A percentile compares a stretch with the other conserved stretches of the same genome.
Evolutionary conservation across 345 rosid species (phyloP).

Genomic region (Ailanthus altissimus): DNA sequence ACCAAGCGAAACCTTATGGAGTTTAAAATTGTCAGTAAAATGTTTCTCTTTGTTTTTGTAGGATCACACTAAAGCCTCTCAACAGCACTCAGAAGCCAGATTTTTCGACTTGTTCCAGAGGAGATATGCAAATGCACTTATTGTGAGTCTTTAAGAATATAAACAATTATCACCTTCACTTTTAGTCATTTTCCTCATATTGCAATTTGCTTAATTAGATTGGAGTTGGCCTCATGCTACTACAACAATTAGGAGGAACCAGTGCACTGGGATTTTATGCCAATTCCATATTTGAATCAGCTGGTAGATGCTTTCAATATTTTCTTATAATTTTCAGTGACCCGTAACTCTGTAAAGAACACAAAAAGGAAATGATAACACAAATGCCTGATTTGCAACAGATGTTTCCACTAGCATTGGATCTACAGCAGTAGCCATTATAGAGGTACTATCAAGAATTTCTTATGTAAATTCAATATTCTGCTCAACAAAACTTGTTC

Average conservation of each 20-base stretch:
- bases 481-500: background rate
- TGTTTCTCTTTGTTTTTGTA: constrained; percentile 4
- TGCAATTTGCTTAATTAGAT: constrained; percentile 35
- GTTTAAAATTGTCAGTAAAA: background rate
- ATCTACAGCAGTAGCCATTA: constrained; percentile 29
- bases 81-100: constrained; percentile 28
- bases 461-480: background rate
- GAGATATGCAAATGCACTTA: constrained; percentile 42
- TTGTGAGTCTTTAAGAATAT: constrained; percentile 27
- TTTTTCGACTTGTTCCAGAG: constrained; percentile 40
- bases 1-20: background rate
- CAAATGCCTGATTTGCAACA: constrained; percentile 8
- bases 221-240: constrained; percentile 62
- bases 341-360: background rate
- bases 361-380: background rate
- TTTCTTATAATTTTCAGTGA: background rate
- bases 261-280: constrained; percentile 48
- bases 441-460: constrained; percentile 27
- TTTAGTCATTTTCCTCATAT: constrained; percentile 8
- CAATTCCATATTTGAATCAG: constrained; percentile 44
- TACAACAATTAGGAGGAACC: constrained; percentile 62
- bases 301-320: constrained; percentile 38
- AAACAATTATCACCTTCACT: background rate
- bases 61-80: constrained; percentile 33
- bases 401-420: constrained; percentile 40